These are phyloP conservation scores for Cadophora gregata DNA, from an alignment of 2,329 filamentous ascomycete species.

Conservation along the genomic window DNA sequence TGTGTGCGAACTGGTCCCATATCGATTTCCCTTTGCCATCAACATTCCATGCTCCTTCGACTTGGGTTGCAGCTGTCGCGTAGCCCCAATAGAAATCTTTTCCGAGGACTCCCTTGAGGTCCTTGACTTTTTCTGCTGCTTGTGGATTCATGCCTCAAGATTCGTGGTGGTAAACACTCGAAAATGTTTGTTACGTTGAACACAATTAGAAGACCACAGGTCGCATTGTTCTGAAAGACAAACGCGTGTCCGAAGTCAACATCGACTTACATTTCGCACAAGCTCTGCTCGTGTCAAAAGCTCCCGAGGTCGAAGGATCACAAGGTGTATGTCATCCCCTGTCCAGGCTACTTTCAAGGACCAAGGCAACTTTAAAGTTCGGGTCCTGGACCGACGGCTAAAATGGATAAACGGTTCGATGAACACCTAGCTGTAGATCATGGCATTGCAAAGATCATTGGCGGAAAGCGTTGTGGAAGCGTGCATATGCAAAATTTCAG, in stretches of 20 bases:
- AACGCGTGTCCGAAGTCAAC: neutral
- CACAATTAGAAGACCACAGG: neutral
- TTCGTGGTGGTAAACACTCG: neutral
- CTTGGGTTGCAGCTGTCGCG: slow-evolving; percentile 82
- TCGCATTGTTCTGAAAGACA: neutral
- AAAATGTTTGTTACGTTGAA: neutral
- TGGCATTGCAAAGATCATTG: neutral
- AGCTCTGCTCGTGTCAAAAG: slow-evolving; percentile 4
- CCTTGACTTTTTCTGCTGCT: slow-evolving; percentile 24
- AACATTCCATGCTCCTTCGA: slow-evolving; percentile 75
- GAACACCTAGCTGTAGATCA: neutral
- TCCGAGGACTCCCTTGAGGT: slow-evolving; percentile 60
- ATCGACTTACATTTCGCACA: neutral
- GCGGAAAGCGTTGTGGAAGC: slow-evolving; percentile 10
- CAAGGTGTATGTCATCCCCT: neutral
- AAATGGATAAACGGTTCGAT: slow-evolving; percentile 9
- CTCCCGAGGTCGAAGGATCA: slow-evolving; percentile 3
- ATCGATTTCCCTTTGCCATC: slow-evolving; percentile 82
- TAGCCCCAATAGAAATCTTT: slow-evolving; percentile 78
- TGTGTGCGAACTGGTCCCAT: slow-evolving; percentile 84
- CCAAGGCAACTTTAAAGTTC: neutral
- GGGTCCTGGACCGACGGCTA: slow-evolving; percentile 14
- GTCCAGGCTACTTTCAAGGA: neutral
- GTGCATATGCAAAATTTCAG: slow-evolving; percentile 16
- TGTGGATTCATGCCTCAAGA: slow-evolving; percentile 18